Base-by-base conservation (phyloP, 148 eudicot genomes). In the Arbutus unedo region DNA sequence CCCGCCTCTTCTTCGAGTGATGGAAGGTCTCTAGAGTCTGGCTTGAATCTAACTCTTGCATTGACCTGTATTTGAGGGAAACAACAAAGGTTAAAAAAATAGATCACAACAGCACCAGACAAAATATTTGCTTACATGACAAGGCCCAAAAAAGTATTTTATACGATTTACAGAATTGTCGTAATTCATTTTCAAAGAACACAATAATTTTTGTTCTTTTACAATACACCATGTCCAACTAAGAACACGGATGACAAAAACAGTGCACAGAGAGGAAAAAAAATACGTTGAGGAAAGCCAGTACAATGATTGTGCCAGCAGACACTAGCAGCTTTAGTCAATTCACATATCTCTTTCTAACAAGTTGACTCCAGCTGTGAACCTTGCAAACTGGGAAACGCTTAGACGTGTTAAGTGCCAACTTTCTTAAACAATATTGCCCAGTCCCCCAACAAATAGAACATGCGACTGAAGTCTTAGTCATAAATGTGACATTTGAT, bases 1-100 rank as follows among this genome's bases (percentile, higher is more conserved):
- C 89, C 90, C 5, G 83, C 81, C 83, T 90, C 96, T 85, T 90
- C 94, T 83, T 93, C 99, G 73, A 89, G 92, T 72, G 93, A 91
- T 83, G 93, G 91, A 74, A 90, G 97, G 80, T 92, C 96, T 77
- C 87, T 90, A 48, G 89, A 83, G 77, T 92, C 91, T 75, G 91
- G 72, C 82, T 84, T 92, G 80, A 86, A 83, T 85, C 86, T 88
- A 55, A 90, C 88, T 82, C 89, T 91, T 85, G 90, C 81, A 81
- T 81, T 88, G 31, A 85, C 93, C 99, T 96, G 71, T 77, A 68
- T 15, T 44, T 81, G 75, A 47, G 21, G 71, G 82, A 48, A 38
- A 47, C 71, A 66, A 66, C 16, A 60, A 81, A 47, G 23, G 60
- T 16, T 3, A 6, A 81, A 54, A 53, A 81, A 43, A 16, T 11